Evolutionary conservation across 2,329 filamentous ascomycete species (phyloP).

Genomic region (Endoconidiophora polonica): DNA sequence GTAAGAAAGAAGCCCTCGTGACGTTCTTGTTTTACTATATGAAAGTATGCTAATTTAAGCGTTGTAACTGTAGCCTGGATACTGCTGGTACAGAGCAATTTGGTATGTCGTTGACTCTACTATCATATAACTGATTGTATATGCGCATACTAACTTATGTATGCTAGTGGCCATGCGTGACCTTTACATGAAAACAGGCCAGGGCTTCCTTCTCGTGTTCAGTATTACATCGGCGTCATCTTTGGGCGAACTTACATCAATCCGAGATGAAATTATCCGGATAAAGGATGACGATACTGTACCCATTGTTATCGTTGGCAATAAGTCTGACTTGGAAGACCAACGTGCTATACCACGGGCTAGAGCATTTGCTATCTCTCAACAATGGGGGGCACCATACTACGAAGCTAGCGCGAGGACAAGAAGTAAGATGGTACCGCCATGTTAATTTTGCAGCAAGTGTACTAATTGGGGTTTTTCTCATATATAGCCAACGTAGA

Average conservation of each 20-base stretch:
- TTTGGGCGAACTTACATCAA: conserved; percentile 61
- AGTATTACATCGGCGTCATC: conserved; percentile 76
- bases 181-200: conserved; percentile 83
- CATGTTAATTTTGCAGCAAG: neutral
- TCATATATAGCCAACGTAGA: conserved; percentile 56
- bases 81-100: conserved; percentile 88
- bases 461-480: too few species aligned
- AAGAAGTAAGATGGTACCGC: conserved; percentile 35
- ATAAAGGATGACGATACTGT: conserved; percentile 79
- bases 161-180: conserved; percentile 48
- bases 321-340: conserved; percentile 82
- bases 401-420: conserved; percentile 78
- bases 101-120: conserved; percentile 38
- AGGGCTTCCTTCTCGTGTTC: conserved; percentile 83
- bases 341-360: conserved; percentile 63
- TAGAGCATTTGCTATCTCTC: conserved; percentile 69
- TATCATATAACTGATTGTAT: too few species aligned
- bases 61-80: conserved; percentile 44
- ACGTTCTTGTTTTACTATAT: neutral
- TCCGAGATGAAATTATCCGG: conserved; percentile 77
- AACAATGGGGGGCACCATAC: conserved; percentile 76
- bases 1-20: conserved; percentile 28
- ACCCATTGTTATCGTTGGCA: conserved; percentile 79
- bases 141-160: too few species aligned
- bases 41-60: neutral